Conservation (phyloP, 2,329 filamentous ascomycete species). For the Penicillium sp. region DNA sequence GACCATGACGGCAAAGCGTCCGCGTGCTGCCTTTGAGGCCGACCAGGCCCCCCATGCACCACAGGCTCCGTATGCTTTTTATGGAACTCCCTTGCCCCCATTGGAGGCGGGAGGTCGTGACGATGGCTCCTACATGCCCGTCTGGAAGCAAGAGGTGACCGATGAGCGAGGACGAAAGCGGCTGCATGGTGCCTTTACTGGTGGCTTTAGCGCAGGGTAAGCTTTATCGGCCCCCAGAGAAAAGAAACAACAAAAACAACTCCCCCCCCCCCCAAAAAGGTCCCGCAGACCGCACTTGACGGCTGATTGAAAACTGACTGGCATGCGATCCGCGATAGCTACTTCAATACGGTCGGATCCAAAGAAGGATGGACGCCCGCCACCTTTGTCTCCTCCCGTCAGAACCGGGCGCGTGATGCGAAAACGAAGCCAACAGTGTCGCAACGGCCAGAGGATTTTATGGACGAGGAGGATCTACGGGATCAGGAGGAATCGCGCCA, state of each 20-base stretch:
- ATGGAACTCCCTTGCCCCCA: slow-evolving; percentile 78
- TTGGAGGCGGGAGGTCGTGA: slow-evolving; percentile 71
- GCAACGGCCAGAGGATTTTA: slow-evolving; percentile 80
- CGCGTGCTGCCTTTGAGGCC: slow-evolving; percentile 69
- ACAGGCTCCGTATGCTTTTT: slow-evolving; percentile 68
- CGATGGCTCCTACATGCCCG: slow-evolving; percentile 82
- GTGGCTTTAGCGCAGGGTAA: slow-evolving; percentile 93
- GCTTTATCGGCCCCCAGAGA: slow-evolving; percentile 23
- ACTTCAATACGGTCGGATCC: slow-evolving; percentile 96
- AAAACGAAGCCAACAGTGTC: slow-evolving; percentile 46
- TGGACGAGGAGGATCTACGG: slow-evolving; percentile 94
- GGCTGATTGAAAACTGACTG: too few relatives aligned
- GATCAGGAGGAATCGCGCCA: slow-evolving; percentile 73
- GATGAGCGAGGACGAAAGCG: slow-evolving; percentile 87
- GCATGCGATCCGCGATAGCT: slow-evolving; percentile 50
- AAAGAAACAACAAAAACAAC: neutral
- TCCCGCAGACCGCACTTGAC: too few relatives aligned
- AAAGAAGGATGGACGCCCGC: slow-evolving; percentile 97
- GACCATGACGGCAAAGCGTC: slow-evolving; percentile 55
- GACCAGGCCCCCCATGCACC: slow-evolving; percentile 47
- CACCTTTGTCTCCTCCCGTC: slow-evolving; percentile 83
- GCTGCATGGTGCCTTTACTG: slow-evolving; percentile 92
- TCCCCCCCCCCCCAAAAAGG: too few relatives aligned
- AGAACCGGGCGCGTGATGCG: slow-evolving; percentile 67
- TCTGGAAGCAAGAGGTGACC: slow-evolving; percentile 98